Conservation (phyloP, 2,329 filamentous ascomycete species). For the Helotiales sp. region DNA sequence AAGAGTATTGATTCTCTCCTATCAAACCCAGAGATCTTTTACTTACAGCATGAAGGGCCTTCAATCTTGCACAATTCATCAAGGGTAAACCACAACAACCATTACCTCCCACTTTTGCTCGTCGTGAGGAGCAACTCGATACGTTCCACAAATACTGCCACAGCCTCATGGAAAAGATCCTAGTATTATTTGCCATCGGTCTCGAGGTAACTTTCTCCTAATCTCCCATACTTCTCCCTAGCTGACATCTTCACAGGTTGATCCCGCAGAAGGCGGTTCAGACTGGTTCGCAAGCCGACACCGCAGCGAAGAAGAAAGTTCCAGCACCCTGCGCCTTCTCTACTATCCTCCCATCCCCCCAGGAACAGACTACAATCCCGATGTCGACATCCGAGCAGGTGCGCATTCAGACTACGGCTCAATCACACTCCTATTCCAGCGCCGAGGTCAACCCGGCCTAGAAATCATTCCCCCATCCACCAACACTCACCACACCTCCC, state of each 20-base stretch:
- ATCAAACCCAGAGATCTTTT: not conserved
- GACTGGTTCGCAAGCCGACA: conserved; percentile 64
- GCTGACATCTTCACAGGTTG: conserved; percentile 30
- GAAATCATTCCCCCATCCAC: conserved; percentile 71
- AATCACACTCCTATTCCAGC: conserved; percentile 80
- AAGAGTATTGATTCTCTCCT: conserved; percentile 66
- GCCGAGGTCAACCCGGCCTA: conserved; percentile 81
- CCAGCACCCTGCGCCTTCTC: conserved; percentile 64
- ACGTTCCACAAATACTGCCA: conserved; percentile 75
- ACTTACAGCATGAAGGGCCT: conserved; percentile 62
- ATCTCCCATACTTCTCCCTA: not conserved
- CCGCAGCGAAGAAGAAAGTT: conserved; percentile 55
- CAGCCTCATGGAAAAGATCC: conserved; percentile 71
- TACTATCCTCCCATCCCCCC: conserved; percentile 65
- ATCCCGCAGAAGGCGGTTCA: conserved; percentile 33
- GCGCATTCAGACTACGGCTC: conserved; percentile 85
- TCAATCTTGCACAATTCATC: conserved; percentile 86
- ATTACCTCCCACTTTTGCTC: conserved; percentile 67
- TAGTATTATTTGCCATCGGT: conserved; percentile 78
- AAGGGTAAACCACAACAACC: conserved; percentile 73
- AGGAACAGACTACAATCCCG: conserved; percentile 50
- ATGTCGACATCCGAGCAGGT: conserved; percentile 78
- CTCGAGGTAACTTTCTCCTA: conserved; percentile 57
- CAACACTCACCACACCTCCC: conserved; percentile 33
- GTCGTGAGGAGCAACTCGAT: conserved; percentile 64